phyloP scores from a whole-genome alignment of 2,329 filamentous ascomycete species.

The Colletotrichum godetiae region DNA sequence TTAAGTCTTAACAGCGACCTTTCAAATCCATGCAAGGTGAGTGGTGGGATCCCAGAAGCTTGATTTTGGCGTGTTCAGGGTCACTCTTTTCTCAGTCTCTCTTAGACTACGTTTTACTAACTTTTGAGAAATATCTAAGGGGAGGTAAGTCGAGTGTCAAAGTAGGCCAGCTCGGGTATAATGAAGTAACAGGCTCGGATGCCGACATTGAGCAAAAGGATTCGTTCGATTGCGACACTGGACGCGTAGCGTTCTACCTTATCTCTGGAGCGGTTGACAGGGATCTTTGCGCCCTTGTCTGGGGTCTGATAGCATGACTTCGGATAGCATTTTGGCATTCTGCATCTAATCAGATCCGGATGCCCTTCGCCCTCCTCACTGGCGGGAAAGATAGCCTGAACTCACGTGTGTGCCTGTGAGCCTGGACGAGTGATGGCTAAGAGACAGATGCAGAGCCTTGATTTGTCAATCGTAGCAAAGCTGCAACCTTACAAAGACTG shows the following conservation, averaged over 20 bases:
- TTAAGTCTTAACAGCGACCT: background rate
- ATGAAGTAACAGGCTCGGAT: conserved; percentile 17
- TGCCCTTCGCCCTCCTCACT: background rate
- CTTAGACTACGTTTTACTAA: background rate
- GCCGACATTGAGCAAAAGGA: conserved; percentile 18
- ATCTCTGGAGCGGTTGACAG: conserved; percentile 26
- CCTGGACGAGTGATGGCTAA: background rate
- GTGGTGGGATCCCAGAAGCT: background rate
- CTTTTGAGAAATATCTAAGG: background rate
- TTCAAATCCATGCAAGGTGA: background rate
- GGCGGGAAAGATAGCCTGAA: background rate
- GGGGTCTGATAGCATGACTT: conserved; percentile 17
- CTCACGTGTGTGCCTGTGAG: background rate
- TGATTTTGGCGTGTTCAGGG: background rate
- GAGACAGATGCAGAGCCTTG: background rate
- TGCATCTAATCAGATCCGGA: background rate
- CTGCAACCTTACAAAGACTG: background rate
- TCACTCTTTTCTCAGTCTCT: background rate
- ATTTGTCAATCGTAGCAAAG: background rate
- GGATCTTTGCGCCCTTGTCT: conserved; percentile 7
- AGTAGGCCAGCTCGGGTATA: conserved; percentile 10
- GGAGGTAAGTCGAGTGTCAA: background rate
- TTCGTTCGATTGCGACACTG: conserved; percentile 30
- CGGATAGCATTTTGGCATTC: background rate
- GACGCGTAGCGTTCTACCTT: conserved; percentile 14